These are phyloP conservation scores for Rhizopogon vesiculosus DNA, from an alignment of 768 basidiomycete genomes.

Conservation along the genomic window DNA sequence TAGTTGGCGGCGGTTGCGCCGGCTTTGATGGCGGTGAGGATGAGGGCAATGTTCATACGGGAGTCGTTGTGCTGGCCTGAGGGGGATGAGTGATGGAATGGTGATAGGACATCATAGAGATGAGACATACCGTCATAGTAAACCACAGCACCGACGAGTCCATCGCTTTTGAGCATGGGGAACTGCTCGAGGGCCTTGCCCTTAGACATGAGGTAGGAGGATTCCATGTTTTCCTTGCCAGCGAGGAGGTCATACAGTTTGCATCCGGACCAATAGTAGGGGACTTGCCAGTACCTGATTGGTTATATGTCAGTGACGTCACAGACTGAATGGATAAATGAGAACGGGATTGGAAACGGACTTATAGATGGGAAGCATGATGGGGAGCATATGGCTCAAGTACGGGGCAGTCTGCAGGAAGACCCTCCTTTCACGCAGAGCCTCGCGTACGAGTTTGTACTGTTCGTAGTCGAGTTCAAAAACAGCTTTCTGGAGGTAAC, in stretches of 20 bases:
- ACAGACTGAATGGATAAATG: not conserved
- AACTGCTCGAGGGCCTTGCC: conserved; percentile 92
- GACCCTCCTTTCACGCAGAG: conserved; percentile 86
- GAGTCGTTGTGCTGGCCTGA: conserved; percentile 97
- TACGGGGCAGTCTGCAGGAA: conserved; percentile 97
- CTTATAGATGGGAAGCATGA: conserved; percentile 98
- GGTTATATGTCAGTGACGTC: conserved; percentile 2
- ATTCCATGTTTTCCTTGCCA: conserved; percentile 95
- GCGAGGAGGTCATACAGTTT: too few relatives aligned
- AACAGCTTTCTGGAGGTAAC: conserved; percentile 96
- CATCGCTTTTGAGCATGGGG: conserved; percentile 92
- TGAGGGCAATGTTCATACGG: conserved; percentile 94
- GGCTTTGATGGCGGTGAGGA: conserved; percentile 91
- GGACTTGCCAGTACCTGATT: conserved; percentile 83
- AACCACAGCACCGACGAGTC: conserved; percentile 87
- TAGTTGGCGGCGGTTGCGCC: conserved; percentile 90
- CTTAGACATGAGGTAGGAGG: conserved; percentile 91
- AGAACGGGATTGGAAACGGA: conserved; percentile 25
- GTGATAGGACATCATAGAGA: not conserved
- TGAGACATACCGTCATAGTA: conserved; percentile 86
- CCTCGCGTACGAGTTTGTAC: conserved; percentile 94
- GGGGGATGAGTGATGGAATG: not conserved
- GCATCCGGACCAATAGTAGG: too few relatives aligned
- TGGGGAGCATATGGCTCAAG: conserved; percentile 87
- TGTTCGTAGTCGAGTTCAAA: conserved; percentile 95